Evolutionary conservation across 306 rosid genomes (phyloP).

Genomic region (Mimosa pudica): DNA sequence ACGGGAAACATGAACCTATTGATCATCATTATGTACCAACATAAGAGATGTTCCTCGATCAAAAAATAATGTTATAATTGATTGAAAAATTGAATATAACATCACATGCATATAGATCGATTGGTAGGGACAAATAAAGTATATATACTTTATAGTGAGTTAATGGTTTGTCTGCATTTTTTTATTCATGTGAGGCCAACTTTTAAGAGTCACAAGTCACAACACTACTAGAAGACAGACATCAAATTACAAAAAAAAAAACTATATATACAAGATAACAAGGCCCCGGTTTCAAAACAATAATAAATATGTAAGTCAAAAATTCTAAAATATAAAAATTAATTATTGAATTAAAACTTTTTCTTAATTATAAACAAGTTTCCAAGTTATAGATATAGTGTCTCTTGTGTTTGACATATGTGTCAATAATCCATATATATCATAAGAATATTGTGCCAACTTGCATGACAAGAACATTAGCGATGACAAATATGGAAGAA

Average conservation of each 20-base stretch:
- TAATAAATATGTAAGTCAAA: neutral
- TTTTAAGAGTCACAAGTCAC: neutral
- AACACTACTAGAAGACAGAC: neutral
- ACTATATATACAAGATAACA: neutral
- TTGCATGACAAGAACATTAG: neutral
- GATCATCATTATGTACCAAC: constrained; percentile 3
- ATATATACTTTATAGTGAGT: neutral
- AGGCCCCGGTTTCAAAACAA: neutral
- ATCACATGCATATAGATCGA: neutral
- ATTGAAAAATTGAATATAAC: neutral
- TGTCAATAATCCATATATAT: no score
- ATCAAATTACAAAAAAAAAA: neutral
- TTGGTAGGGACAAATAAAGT: neutral
- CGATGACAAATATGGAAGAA: neutral
- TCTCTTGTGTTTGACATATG: neutral
- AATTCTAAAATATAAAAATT: neutral
- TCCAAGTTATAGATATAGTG: neutral
- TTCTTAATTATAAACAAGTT: neutral
- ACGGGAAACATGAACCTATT: neutral
- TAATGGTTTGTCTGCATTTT: neutral
- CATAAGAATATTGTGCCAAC: constrained; percentile 1
- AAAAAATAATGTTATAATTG: neutral
- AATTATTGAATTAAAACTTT: neutral
- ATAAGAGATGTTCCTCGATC: neutral
- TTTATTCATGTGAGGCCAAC: neutral